Evolutionary conservation across 495 filamentous ascomycete genomes (phyloP), one percentile per base, ranked within the genome.

Genomic region (Beverwykella pulmonaria): DNA sequence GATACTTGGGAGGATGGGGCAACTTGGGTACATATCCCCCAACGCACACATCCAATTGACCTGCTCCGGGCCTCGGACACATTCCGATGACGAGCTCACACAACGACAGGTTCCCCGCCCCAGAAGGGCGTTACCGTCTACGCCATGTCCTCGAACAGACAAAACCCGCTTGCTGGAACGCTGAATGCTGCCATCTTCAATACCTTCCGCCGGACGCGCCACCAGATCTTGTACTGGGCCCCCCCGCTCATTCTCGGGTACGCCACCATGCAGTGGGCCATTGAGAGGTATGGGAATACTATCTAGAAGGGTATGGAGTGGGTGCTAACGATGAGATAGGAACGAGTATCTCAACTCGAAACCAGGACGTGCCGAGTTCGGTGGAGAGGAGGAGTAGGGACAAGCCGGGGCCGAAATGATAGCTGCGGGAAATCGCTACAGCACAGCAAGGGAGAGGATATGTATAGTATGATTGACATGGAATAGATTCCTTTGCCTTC

Each of bases 321-420:
- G 1, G 41, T 67, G 48, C 61, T 57, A 55, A 34, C 23, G 3
- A 15, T 2, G 8, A 9, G 29, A 4, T 70, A 96, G 92, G 77
- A 97, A 97, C 82, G 84, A 95, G 74, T 94, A 88, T 81, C 82
- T 94, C 71, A 94, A 95, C 84, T 94, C 90, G 73, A 97, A 97
- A 85, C 82, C 84, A 46, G 92, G 92, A 48, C 90, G 91, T 65
- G 84, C 74, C 79, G 75, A 86, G 63, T 78, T 63, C 41, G 73
- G 72, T 46, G 73, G 72, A 17, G 79, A 81, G 65, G 79, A 84
- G 23, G 53, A 59, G 17, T 47, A 63, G 54, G n/a, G 19, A n/a
- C 27, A 36, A 2, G 25, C 56, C 25, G 2, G 26, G 10, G 8
- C 2, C 26, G 22, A 25, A 53, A 25, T 23, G 49, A 29, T 26